Evolutionary conservation across 1,139 yeast genomes (phyloP).

Genomic region (Scheffersomyces segobiensis): DNA sequence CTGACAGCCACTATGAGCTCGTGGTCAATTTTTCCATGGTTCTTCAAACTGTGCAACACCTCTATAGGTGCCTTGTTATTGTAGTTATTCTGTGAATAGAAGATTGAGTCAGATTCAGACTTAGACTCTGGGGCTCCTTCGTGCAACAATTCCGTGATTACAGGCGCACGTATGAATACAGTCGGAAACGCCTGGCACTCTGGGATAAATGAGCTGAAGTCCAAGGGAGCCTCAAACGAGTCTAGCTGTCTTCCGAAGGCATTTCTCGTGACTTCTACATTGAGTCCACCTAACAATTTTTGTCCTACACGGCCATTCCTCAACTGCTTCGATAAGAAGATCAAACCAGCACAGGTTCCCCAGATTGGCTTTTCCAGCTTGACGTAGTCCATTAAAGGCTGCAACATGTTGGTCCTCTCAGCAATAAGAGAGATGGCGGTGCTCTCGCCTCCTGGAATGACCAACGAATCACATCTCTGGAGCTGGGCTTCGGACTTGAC

Average conservation of each 20-base stretch:
- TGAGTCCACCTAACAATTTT: constrained; percentile 62
- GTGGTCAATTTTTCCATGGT: constrained; percentile 10
- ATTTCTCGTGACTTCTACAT: constrained; percentile 65
- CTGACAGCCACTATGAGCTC: constrained; percentile 68
- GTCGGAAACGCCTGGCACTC: constrained; percentile 50
- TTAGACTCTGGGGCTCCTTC: constrained; percentile 7
- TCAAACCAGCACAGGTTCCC: constrained; percentile 90
- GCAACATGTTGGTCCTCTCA: constrained; percentile 59
- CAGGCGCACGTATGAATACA: constrained; percentile 79
- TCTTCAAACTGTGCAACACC: constrained; percentile 40
- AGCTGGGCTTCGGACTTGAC: constrained; percentile 58
- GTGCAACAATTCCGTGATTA: constrained; percentile 46
- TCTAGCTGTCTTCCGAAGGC: constrained; percentile 81
- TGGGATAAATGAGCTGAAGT: constrained; percentile 48
- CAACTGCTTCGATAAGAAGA: constrained; percentile 61
- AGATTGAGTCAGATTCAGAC: constrained; percentile 18
- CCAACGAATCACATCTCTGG: constrained; percentile 54
- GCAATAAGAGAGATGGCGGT: constrained; percentile 76
- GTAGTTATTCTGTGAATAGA: constrained; percentile 27
- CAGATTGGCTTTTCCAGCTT: constrained; percentile 59
- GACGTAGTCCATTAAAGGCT: constrained; percentile 55
- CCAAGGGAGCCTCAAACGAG: constrained; percentile 56
- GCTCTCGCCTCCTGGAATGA: constrained; percentile 83
- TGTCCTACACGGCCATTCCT: constrained; percentile 60
- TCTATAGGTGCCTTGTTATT: constrained; percentile 35